Evolutionary conservation across 2,329 filamentous ascomycete genomes (phyloP).

Genomic region (Diaporthe australafricana): DNA sequence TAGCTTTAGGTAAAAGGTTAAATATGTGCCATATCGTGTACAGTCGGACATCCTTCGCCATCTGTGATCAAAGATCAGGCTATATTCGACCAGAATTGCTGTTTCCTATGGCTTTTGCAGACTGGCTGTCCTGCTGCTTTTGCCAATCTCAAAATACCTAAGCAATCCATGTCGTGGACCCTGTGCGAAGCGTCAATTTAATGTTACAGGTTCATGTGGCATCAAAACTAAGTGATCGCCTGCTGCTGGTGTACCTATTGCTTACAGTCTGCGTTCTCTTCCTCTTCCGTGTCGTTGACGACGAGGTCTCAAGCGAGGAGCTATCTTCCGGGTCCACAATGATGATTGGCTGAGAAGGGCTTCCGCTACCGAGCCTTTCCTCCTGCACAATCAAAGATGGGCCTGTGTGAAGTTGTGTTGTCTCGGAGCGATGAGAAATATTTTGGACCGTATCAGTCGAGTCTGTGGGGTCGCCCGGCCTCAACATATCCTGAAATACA

Average conservation of each 20-base stretch:
- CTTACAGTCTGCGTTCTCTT: neutral
- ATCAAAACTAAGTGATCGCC: neutral
- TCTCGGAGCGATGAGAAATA: neutral
- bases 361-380: neutral
- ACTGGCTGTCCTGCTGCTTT: neutral
- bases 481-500: neutral
- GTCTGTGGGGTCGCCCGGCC: neutral
- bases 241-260: neutral
- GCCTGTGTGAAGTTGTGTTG: slow-evolving; percentile 3
- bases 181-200: neutral
- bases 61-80: too few species aligned
- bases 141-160: neutral
- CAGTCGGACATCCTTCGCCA: too few species aligned
- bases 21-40: too few species aligned
- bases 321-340: neutral
- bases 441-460: neutral
- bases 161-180: neutral
- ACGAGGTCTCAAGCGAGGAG: neutral
- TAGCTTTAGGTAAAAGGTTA: too few species aligned
- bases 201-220: neutral
- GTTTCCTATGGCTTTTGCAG: neutral
- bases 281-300: neutral
- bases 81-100: neutral
- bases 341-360: neutral
- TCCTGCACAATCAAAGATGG: neutral